phyloP scores from a whole-genome alignment of 495 filamentous ascomycete species.

The Penicillium antarcticum region DNA sequence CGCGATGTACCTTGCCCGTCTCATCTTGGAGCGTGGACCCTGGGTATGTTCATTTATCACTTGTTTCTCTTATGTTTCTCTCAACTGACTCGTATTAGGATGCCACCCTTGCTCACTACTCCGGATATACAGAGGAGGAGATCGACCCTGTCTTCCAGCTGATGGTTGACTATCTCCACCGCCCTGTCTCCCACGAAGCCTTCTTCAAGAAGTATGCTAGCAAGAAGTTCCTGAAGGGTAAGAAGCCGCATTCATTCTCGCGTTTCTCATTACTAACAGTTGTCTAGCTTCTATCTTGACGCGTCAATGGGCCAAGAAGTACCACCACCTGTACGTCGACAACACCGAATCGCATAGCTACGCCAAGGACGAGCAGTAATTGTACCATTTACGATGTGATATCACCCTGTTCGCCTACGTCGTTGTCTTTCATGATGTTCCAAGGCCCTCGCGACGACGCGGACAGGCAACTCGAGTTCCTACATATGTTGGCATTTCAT shows the following conservation, averaged over 20 bases:
- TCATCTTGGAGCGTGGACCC: constrained; percentile 82
- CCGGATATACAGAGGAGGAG: constrained; percentile 89
- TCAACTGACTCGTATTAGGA: constrained; percentile 53
- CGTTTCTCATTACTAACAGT: constrained; percentile 13
- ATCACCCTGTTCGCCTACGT: constrained; percentile 24
- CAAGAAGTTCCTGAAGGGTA: constrained; percentile 98
- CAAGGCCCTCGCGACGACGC: constrained; percentile 21
- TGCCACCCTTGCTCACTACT: constrained; percentile 84
- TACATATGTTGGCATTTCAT: constrained; percentile 47
- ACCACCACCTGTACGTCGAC: constrained; percentile 44
- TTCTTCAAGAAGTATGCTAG: constrained; percentile 99
- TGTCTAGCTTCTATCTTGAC: constrained; percentile 79
- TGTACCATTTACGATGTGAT: constrained; percentile 27
- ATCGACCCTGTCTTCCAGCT: constrained; percentile 87
- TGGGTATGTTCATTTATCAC: constrained; percentile 64
- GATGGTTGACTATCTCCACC: constrained; percentile 92
- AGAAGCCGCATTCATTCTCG: constrained; percentile 4
- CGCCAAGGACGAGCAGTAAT: constrained; percentile 39
- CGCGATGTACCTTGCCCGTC: constrained; percentile 89
- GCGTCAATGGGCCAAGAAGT: constrained; percentile 88
- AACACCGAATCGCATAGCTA: constrained; percentile 38
- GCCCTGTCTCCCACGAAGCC: constrained; percentile 86
- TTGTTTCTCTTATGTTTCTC: neutral
- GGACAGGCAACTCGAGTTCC: constrained; percentile 32
- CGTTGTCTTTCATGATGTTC: constrained; percentile 24